Evolutionary conservation across 2,329 filamentous ascomycete genomes (phyloP), one percentile per base, ranked within the genome.

Genomic region (Ophiostoma quercus): DNA sequence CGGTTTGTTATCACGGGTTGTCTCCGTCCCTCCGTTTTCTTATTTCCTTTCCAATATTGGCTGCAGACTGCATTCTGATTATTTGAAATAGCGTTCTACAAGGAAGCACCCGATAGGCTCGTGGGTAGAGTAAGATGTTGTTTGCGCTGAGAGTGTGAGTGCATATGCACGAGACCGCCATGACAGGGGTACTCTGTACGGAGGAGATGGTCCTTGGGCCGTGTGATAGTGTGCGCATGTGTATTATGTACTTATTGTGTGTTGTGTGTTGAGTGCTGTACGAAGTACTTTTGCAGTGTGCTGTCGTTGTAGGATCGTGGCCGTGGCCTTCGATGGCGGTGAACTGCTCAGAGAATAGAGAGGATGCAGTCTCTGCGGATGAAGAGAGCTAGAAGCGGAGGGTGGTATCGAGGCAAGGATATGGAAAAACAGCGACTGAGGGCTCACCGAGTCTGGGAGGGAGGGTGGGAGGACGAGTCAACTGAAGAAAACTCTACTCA

Each of bases 81-180:
- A 34, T 34, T 47, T 47, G 43, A 47, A 47, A n/a, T 47, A n/a
- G 43, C 19, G 43, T 47, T 47, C 19, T 47, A 8, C 16, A 47
- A 47, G 43, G 43, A 47, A 47, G 43, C 43, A 47, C 43, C 43
- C 51, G 51, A 57, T 57, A 57, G 51, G 51, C 51, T 47, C 22
- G 11, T 57, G 51, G 51, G 51, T 57, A 57, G 51, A 57, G 51
- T 57, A 57, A 57, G 51, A 57, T 57, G 8, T 57, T 57, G 11
- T 25, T 25, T 57, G 22, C 25, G 12, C 25, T 57, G 51, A 25
- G 51, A 25, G 51, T 57, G 51, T 25, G 51, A 57, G 51, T 57
- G 51, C 51, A 57, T 57, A 57, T 57, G 51, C 51, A 57, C 22
- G 51, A 29, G 51, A 57, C 51, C 22, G 22, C 16, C 43, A 11